A percentile compares a stretch with the other conserved stretches of the same genome.
Conservation (phyloP, 2,329 filamentous ascomycete genomes). For the Aspergillus clavatus region DNA sequence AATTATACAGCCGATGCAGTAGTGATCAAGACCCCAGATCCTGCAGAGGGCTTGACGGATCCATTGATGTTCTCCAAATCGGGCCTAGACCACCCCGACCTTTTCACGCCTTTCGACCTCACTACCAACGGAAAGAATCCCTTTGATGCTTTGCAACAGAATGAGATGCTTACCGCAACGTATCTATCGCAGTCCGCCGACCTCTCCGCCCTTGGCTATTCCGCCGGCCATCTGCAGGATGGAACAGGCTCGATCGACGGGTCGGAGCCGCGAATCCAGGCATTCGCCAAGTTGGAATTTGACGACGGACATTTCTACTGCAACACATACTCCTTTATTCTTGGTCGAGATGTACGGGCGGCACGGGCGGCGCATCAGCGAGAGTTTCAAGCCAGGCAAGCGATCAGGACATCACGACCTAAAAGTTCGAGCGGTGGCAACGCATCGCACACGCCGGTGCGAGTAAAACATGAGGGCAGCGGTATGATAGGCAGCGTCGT, state of each 20-base stretch:
- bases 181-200: slow-evolving; percentile 36
- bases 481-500: slow-evolving; percentile 48
- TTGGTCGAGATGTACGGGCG: slow-evolving; percentile 58
- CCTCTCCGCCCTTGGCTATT: slow-evolving; percentile 33
- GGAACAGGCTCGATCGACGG: slow-evolving; percentile 34
- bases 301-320: slow-evolving; percentile 63
- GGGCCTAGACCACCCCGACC: slow-evolving; percentile 27
- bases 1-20: background rate
- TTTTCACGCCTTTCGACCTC: slow-evolving; percentile 35
- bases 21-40: slow-evolving; percentile 17
- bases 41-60: slow-evolving; percentile 30
- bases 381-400: slow-evolving; percentile 41
- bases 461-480: slow-evolving; percentile 42
- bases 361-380: slow-evolving; percentile 44
- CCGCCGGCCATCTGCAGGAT: slow-evolving; percentile 24
- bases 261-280: slow-evolving; percentile 48
- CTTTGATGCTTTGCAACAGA: slow-evolving; percentile 36
- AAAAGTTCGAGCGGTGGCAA: slow-evolving; percentile 46
- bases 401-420: slow-evolving; percentile 36
- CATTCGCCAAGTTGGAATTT: slow-evolving; percentile 61
- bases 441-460: slow-evolving; percentile 42
- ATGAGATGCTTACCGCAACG: slow-evolving; percentile 36
- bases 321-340: slow-evolving; percentile 57
- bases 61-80: slow-evolving; percentile 31
- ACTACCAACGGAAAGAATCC: slow-evolving; percentile 29